Evolutionary conservation across 129 eudicot genomes (phyloP), one percentile per base, ranked within the genome.

Genomic region (Scalesia atractyloides): DNA sequence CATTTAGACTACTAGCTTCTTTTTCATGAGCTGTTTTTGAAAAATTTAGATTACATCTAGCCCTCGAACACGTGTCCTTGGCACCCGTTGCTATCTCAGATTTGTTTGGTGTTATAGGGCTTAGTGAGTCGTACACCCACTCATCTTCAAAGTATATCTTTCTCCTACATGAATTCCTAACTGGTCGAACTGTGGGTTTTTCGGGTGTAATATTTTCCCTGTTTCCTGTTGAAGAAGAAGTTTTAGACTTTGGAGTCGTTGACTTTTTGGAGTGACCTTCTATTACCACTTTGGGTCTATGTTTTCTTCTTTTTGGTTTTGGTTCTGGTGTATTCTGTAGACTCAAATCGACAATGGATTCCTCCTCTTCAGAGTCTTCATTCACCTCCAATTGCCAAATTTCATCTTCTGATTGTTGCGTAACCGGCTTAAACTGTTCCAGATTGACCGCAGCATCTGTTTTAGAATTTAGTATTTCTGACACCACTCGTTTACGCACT

Each of bases 211-310:
- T 79, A 61, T 85, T 70, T 66, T 85, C 85, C 63, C 91, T 76
- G 74, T 84, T 90, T 34, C 50, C 81, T 8, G 70, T 77, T 24
- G 84, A 69, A 24, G 74, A 69, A 24, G 74, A 68, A 63, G 49
- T 77, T 49, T 64, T 19, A n/a, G 85, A 70, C 44, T 70, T 80
- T 33, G 79, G 77, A 54, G 81, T 71, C 19, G 67, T 80, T 68
- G 87, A 81, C 64, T 89, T 83, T 65, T 81, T 89, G 22, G 88
- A 60, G 41, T 88, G 68, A 60, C 87, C 84, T 85, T 86, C 98
- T 50, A 51, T 84, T 6, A 94, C 77, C 59, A 94, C 98, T 65
- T 94, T 94, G 12, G 98, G 98, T 77, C 84, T 86, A 76, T 90
- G 89, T 76, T 77, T 90, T 73, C 68, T 84, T 77, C 92, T 79